phyloP scores from a whole-genome alignment of 2,329 filamentous ascomycete genomes.

The Huntiella savannae region DNA sequence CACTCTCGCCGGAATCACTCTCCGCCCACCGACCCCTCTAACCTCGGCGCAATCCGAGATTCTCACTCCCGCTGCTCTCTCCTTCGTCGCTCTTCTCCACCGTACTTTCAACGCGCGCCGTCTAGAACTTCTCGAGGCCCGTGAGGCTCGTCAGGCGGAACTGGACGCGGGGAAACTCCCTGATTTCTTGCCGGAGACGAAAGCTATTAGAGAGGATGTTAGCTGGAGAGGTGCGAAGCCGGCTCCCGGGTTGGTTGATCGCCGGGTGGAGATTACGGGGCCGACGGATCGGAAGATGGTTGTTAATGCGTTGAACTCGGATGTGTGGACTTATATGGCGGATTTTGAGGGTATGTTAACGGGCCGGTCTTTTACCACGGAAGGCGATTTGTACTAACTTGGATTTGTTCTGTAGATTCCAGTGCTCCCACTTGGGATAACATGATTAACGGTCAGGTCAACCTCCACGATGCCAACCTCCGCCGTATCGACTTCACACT shows the following conservation, averaged over 20 bases:
- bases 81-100: slow-evolving; percentile 87
- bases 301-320: slow-evolving; percentile 84
- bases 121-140: slow-evolving; percentile 74
- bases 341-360: slow-evolving; percentile 71
- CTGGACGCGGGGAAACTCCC: slow-evolving; percentile 76
- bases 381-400: neutral
- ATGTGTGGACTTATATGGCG: slow-evolving; percentile 98
- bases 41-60: slow-evolving; percentile 57
- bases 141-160: slow-evolving; percentile 73
- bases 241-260: slow-evolving; percentile 80
- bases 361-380: neutral
- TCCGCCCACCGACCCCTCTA: slow-evolving; percentile 35
- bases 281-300: slow-evolving; percentile 98
- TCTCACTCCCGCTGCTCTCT: slow-evolving; percentile 71
- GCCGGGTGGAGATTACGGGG: slow-evolving; percentile 90
- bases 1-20: no score
- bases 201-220: slow-evolving; percentile 81
- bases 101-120: slow-evolving; percentile 81
- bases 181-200: slow-evolving; percentile 91
- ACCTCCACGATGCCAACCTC: slow-evolving; percentile 90
- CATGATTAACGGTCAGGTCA: slow-evolving; percentile 97
- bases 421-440: slow-evolving; percentile 96
- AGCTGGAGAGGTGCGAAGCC: slow-evolving; percentile 86
- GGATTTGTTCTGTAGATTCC: slow-evolving; percentile 42
- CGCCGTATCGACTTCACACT: slow-evolving; percentile 92